phyloP scores from a whole-genome alignment of 1,284 basidiomycete genomes.

The Trichosporon sp. region DNA sequence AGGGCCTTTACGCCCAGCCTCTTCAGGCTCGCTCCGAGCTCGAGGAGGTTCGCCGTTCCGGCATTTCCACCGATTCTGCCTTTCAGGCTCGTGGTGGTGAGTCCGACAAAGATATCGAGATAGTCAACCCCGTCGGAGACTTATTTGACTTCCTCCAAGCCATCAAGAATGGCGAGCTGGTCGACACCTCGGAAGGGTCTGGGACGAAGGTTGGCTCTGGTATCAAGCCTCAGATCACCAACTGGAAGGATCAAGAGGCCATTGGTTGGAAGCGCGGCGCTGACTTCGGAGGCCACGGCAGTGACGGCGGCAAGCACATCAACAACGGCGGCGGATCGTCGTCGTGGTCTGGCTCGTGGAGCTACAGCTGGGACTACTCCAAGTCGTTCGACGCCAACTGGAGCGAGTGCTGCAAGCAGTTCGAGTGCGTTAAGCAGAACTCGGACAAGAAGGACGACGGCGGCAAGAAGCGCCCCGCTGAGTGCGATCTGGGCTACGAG shows the following conservation, averaged over 20 bases:
- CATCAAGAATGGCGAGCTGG: too few species aligned
- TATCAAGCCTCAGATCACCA: not conserved
- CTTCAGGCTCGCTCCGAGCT: not conserved
- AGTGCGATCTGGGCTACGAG: conserved; percentile 45
- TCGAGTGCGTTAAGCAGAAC: not conserved
- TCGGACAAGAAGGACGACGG: conserved; percentile 72
- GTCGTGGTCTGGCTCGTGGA: not conserved
- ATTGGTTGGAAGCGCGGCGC: not conserved
- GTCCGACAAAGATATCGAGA: not conserved
- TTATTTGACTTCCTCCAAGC: too few species aligned
- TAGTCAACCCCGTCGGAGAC: not conserved
- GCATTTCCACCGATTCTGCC: not conserved
- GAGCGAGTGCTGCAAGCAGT: not conserved
- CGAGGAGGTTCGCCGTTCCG: not conserved
- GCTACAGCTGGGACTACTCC: conserved; percentile 14
- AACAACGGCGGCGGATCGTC: not conserved
- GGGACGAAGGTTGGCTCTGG: not conserved
- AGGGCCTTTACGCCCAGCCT: not conserved
- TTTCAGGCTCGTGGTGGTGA: not conserved
- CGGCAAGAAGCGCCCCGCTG: conserved; percentile 90
- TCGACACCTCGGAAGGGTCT: too few species aligned
- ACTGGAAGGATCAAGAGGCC: not conserved
- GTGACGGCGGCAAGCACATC: not conserved
- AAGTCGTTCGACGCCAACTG: conserved; percentile 9
- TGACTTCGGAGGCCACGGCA: not conserved